Evolutionary conservation across 1,284 basidiomycete species (phyloP), one percentile per base, ranked within the genome.

Genomic region (Erythrobasidium hasegawianum): DNA sequence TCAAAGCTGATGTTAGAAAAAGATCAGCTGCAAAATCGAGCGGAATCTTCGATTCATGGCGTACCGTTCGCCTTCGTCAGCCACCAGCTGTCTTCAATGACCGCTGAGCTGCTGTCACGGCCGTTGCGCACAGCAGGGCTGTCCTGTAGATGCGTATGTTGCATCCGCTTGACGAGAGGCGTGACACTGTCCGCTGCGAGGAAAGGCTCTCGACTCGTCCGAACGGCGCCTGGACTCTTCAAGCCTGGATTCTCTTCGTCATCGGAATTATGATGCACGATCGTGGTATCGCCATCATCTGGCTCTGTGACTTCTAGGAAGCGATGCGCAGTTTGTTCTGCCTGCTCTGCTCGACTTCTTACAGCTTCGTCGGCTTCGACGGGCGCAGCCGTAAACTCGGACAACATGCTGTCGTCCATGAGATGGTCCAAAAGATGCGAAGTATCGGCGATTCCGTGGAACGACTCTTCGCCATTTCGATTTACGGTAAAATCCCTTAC

Each of bases 251-350:
- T 33, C 33, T 33, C 33, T 4, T 33, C 33, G 33, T 5, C 4
- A 5, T 33, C 33, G 33, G 11, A 11, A 33, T 29, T 14, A 40
- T 26, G 27, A 56, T n/a, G 58, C 43, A 27, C 38, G 11, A 49
- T 45, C 20, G 39, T 27, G 2, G 5, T 38, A 24, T 47, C 43
- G 2, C 53, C 49, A 29, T 55, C 57, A 9, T 60, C 67, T 2
- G 53, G 53, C 43, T 69, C 68, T 1, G 52, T 58, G 18, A 69
- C 38, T 39, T 69, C 68, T 5, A 69, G 38, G n/a, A 69, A 67
- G 1, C 68, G 62, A 26, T 58, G 56, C 1, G 68, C 68, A 16
- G 68, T 64, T 45, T 69, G 56, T 53, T 69, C 68, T 13, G 68
- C 68, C 52, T 69, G 68, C 11, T 66, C 50, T 1, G 68, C 68